Evolutionary conservation across 164 flowering plant genomes (phyloP), one percentile per base, ranked within the genome.

Genomic region (Nelumbo lutea): DNA sequence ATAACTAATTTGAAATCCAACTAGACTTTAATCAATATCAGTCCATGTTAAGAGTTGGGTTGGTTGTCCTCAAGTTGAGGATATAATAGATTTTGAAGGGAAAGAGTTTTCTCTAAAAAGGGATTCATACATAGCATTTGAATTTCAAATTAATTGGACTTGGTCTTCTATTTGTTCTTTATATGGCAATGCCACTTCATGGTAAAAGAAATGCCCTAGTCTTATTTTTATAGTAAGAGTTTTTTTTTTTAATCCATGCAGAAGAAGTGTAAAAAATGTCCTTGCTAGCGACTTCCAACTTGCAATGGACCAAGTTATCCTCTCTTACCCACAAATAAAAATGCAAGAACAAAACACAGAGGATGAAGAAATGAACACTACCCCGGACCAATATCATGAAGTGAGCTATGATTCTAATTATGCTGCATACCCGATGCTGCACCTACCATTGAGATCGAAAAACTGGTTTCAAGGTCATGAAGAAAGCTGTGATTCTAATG

Each of bases 181-280:
- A 27, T 27, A 27, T 27, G 27, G 27, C 27, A 27, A 27, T 27
- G 27, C 27, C 27, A 27, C 0, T 27, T 27, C 27, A 27, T 27
- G 27, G 27, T 27, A 27, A 27, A 40, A 39, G 5, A 39, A 59
- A 59, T 39, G 2, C 62, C 8, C 43, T 44, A 59, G 11, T 10
- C 13, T 59, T 9, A 38, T 59, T 15, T 14, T 38, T 4, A 3
- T 60, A 60, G 45, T 41, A 15, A 38, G 45, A 11, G 11, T 57
- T 40, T 61, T 47, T 27, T 65, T 5, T 5, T 41, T 68, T n/a
- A 0, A 42, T 63, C 0, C 46, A 8, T 77, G 82, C 88, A 95
- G 98, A 71, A 83, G 82, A 73, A 85, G 79, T 72, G 98, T 95
- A 6, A 86, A 97, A 56, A 80, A 65, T 57, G 83, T 80, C 67